Conservation (phyloP, 495 filamentous ascomycete species). For the Hyaloscypha finlandica region DNA sequence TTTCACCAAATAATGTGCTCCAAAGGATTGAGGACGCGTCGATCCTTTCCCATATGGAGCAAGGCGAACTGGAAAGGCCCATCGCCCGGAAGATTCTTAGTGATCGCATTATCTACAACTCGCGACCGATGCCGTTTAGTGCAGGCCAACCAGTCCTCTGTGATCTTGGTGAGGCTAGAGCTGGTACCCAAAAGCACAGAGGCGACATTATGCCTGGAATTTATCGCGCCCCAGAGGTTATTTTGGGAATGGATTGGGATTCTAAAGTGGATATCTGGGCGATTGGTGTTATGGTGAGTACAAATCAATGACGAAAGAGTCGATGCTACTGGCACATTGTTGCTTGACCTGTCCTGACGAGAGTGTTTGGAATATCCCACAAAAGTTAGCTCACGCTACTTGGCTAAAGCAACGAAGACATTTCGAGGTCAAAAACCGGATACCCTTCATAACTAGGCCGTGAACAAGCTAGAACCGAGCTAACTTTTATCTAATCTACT, state of each 20-base stretch:
- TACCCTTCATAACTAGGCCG: slow-evolving; percentile 25
- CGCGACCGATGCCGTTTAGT: slow-evolving; percentile 28
- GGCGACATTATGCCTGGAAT: slow-evolving; percentile 42
- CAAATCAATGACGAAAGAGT: slow-evolving; percentile 24
- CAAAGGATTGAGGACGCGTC: slow-evolving; percentile 26
- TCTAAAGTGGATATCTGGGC: slow-evolving; percentile 49
- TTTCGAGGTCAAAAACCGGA: slow-evolving; percentile 26
- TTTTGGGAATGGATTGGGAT: slow-evolving; percentile 47
- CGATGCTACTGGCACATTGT: slow-evolving; percentile 20
- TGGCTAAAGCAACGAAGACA: slow-evolving; percentile 26
- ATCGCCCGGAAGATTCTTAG: slow-evolving; percentile 29
- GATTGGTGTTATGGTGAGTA: slow-evolving; percentile 46
- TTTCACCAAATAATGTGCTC: slow-evolving; percentile 32
- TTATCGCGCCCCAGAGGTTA: slow-evolving; percentile 50
- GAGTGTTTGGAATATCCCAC: slow-evolving; percentile 18
- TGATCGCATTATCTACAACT: slow-evolving; percentile 32
- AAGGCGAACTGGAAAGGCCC: slow-evolving; percentile 28
- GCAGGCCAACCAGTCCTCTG: slow-evolving; percentile 27
- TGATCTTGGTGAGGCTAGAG: slow-evolving; percentile 31
- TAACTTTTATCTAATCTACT: slow-evolving; percentile 28
- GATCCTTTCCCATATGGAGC: slow-evolving; percentile 27
- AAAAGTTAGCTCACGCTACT: slow-evolving; percentile 18
- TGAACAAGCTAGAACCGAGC: slow-evolving; percentile 27
- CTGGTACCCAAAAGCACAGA: slow-evolving; percentile 23
- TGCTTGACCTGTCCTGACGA: slow-evolving; percentile 19